Conservation (phyloP, 148 eudicot species). For the Nepenthes mirabilis region DNA sequence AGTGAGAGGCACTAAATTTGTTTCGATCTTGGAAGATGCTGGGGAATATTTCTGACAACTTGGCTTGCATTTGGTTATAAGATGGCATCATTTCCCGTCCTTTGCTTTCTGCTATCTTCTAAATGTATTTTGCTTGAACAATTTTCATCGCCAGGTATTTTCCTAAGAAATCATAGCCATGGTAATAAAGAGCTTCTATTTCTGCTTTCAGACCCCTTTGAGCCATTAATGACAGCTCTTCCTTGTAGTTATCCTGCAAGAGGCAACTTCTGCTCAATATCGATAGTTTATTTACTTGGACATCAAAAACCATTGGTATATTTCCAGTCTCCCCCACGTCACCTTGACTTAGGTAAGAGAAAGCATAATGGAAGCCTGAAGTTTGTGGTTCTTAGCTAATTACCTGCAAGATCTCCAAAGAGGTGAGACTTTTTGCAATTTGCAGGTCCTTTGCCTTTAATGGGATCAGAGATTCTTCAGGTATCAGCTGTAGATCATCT, state of each 20-base stretch:
- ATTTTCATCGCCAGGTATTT: conserved; percentile 77
- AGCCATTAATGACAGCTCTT: conserved; percentile 74
- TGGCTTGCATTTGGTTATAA: too few species aligned
- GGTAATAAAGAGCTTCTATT: conserved; percentile 80
- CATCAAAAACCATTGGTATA: background rate
- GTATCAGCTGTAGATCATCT: conserved; percentile 61
- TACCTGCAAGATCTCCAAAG: conserved; percentile 71
- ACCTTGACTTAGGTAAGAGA: background rate
- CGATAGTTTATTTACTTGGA: background rate
- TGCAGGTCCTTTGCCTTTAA: conserved; percentile 68
- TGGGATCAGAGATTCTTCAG: conserved; percentile 61
- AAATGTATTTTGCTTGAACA: conserved; percentile 70
- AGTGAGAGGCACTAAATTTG: too few species aligned
- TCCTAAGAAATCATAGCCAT: conserved; percentile 69
- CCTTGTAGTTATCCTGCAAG: conserved; percentile 63
- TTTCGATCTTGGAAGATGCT: too few species aligned
- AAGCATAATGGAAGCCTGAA: background rate
- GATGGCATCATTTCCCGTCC: too few species aligned
- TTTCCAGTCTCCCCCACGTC: background rate
- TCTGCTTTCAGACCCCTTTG: conserved; percentile 74
- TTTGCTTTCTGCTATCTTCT: background rate
- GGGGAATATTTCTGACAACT: too few species aligned
- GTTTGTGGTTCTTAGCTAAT: background rate
- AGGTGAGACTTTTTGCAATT: conserved; percentile 72
- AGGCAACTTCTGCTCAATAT: background rate